Evolutionary conservation across 1,139 yeast genomes (phyloP), one percentile per base, ranked within the genome.

Genomic region (Saccharomyces hybrid): DNA sequence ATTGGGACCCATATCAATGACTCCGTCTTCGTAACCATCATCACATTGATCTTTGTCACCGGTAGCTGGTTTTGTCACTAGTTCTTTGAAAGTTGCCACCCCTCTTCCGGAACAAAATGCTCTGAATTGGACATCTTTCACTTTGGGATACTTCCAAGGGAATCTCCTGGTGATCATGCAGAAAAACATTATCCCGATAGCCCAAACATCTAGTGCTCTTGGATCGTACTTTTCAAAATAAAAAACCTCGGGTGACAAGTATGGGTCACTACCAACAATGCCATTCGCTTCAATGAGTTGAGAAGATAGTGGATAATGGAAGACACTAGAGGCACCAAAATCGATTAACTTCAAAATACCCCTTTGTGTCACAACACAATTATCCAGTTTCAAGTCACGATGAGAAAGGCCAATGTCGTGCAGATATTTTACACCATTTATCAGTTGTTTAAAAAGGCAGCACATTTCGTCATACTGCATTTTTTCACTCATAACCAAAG

Each of bases 231-330:
- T 80, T 51, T 81, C 77, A 56, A 78, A 79, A 11, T 71, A 65
- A 61, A 91, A 77, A 20, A 90, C 96, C 68, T 91, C 98, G 0
- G 98, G 98, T 1, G 98, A 96, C 66, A 91, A 78, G 67, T 91
- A 91, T 2, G 98, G 98, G 71, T 91, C 98, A 2, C 96, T 88
- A 1, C 98, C 98, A 53, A 90, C 96, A 55, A 91, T 84, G 5
- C 98, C 98, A 59, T 84, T 88, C 51, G 96, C 88, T 66, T 83
- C 84, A 57, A 81, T 78, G 51, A 88, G 88, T 51, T 87, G 76
- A 50, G 79, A 80, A 50, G 81, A 82, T 62, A 88, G 90, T 0
- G 97, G 96, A 68, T 90, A 91, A 64, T 82, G 83, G 76, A 88
- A 91, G 27, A 91, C 95, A 23, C 86, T 89, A 0, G 97, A 95